Evolutionary conservation across 1,284 basidiomycete genomes (phyloP).

Genomic region (Xanthoconium separans): DNA sequence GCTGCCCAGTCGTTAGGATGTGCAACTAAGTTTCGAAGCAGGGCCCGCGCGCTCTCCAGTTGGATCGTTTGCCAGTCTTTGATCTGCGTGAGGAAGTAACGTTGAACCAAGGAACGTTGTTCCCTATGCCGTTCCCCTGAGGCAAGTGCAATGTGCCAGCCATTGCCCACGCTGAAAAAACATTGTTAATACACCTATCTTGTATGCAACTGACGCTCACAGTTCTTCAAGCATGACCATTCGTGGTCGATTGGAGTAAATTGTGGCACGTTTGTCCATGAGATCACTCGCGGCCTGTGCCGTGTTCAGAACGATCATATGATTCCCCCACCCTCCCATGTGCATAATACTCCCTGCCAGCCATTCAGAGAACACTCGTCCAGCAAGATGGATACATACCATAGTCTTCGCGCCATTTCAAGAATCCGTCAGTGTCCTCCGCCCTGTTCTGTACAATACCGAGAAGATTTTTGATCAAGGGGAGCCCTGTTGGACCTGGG

Average conservation of each 20-base stretch:
- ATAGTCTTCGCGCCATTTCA: constrained; percentile 11
- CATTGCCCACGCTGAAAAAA: constrained; percentile 4
- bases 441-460: neutral
- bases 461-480: constrained; percentile 7
- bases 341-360: constrained; percentile 6
- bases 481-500: constrained; percentile 11
- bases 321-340: neutral
- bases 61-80: constrained; percentile 15
- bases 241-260: constrained; percentile 14
- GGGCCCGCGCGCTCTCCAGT: constrained; percentile 2
- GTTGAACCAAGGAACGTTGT: constrained; percentile 8
- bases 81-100: constrained; percentile 12
- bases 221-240: constrained; percentile 14
- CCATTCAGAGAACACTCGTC: neutral
- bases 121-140: constrained; percentile 12
- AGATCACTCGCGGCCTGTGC: constrained; percentile 9
- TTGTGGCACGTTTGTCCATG: constrained; percentile 15
- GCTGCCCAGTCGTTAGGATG: constrained; percentile 5
- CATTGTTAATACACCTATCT: neutral
- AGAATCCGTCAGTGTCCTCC: neutral
- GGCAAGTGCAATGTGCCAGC: constrained; percentile 4
- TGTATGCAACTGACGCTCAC: neutral
- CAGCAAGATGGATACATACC: neutral
- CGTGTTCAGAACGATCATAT: constrained; percentile 11
- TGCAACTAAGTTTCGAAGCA: constrained; percentile 4